Evolutionary conservation across 2,329 filamentous ascomycete species (phyloP).

Genomic region (Claviceps sp.): DNA sequence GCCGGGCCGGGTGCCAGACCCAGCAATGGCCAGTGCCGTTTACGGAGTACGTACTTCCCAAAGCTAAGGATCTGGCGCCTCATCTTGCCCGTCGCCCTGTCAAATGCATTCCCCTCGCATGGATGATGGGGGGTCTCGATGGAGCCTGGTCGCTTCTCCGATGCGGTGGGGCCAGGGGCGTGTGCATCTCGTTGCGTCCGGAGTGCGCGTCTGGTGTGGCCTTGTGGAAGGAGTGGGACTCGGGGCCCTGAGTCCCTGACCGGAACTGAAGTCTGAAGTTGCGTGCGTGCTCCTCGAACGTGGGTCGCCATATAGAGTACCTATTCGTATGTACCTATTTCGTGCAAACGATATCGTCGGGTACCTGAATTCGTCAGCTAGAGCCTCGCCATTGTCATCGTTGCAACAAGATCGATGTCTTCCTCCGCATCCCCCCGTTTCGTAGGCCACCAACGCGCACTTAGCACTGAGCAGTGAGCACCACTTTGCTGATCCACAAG

Average conservation of each 20-base stretch:
- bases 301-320: background rate
- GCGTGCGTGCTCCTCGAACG: background rate
- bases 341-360: too few relatives aligned
- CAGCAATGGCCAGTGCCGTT: background rate
- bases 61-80: background rate
- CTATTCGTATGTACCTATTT: too few relatives aligned
- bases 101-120: slow-evolving; percentile 3
- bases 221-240: background rate
- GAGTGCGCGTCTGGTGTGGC: background rate
- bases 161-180: slow-evolving; percentile 4
- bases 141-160: slow-evolving; percentile 2
- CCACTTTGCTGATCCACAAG: background rate
- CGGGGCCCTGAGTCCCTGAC: background rate
- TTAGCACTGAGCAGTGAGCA: background rate
- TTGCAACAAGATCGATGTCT: background rate
- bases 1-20: background rate
- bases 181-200: background rate
- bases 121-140: background rate
- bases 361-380: background rate
- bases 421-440: background rate
- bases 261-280: background rate
- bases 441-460: background rate
- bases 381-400: background rate
- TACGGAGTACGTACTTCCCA: background rate
- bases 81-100: background rate